A percentile compares a stretch with the other conserved stretches of the same genome.
phyloP scores from a whole-genome alignment of 177 flowering plant species.

The Tripterygium wilfordii region DNA sequence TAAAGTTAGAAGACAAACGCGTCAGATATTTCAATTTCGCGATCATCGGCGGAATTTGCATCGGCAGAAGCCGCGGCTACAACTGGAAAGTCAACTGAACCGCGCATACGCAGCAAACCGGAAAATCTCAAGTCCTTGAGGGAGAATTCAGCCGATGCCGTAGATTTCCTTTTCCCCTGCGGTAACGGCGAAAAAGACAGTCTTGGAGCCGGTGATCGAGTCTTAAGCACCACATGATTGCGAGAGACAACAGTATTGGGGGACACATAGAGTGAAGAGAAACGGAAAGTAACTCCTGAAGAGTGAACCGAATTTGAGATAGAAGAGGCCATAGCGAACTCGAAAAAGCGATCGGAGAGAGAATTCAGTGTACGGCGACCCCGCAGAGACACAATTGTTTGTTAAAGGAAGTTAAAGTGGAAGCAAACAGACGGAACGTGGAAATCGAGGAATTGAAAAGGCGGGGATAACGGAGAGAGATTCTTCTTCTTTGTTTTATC shows the following conservation, averaged over 20 bases:
- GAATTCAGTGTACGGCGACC: too few species aligned
- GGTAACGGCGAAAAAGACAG: slow-evolving; percentile 24
- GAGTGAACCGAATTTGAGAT: too few species aligned
- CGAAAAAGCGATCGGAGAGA: too few species aligned
- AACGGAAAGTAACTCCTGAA: too few species aligned
- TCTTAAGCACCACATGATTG: slow-evolving; percentile 9
- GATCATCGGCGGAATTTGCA: slow-evolving; percentile 37
- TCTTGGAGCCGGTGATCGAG: slow-evolving; percentile 11
- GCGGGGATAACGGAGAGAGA: too few species aligned
- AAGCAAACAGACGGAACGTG: too few species aligned
- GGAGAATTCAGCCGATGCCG: slow-evolving; percentile 6
- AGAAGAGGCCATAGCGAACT: too few species aligned
- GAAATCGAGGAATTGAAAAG: too few species aligned
- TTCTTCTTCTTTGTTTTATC: too few species aligned
- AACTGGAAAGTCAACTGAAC: slow-evolving; percentile 14
- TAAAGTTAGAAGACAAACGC: slow-evolving; percentile 24
- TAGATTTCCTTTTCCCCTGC: slow-evolving; percentile 3
- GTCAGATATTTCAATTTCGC: slow-evolving; percentile 19
- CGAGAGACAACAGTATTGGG: slow-evolving; percentile 9
- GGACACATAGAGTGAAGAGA: slow-evolving; percentile 27
- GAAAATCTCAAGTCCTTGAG: slow-evolving; percentile 12
- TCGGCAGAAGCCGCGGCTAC: slow-evolving; percentile 40
- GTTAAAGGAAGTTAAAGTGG: too few species aligned
- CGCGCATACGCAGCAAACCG: slow-evolving; percentile 13
- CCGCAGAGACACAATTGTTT: too few species aligned